Conservation (phyloP, 768 basidiomycete species). For the Piloderma croceum region DNA sequence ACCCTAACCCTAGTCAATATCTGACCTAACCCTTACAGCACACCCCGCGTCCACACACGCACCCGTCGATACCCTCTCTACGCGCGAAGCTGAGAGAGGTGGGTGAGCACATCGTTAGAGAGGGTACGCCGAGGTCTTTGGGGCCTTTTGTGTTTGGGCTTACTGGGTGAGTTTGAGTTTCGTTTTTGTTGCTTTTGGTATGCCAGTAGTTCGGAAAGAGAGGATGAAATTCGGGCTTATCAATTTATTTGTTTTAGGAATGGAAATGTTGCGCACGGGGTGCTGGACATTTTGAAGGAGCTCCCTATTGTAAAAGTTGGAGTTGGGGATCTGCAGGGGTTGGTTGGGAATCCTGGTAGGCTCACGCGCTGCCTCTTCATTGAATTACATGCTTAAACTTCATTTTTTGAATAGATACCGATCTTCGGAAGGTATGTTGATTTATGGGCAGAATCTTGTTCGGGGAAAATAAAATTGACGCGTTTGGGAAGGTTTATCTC, state of each 20-base stretch:
- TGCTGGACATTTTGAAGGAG: constrained; percentile 63
- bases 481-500: constrained; percentile 55
- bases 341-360: constrained; percentile 52
- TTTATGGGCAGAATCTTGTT: background rate
- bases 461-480: no score
- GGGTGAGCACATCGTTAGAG: constrained; percentile 46
- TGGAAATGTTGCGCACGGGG: constrained; percentile 81
- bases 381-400: background rate
- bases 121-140: constrained; percentile 55
- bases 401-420: constrained; percentile 37
- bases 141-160: constrained; percentile 80
- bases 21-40: constrained; percentile 36
- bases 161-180: constrained; percentile 55
- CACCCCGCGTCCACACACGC: constrained; percentile 76
- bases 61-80: constrained; percentile 49
- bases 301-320: constrained; percentile 58
- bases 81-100: constrained; percentile 50
- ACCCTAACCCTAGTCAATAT: background rate
- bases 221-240: no score
- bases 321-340: constrained; percentile 49
- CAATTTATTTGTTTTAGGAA: constrained; percentile 35
- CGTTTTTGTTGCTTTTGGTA: constrained; percentile 1
- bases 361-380: background rate
- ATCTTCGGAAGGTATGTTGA: constrained; percentile 48
- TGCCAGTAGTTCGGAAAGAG: no score